phyloP scores from a whole-genome alignment of 768 basidiomycete species.

The Kwoniella newhampshirensis region DNA sequence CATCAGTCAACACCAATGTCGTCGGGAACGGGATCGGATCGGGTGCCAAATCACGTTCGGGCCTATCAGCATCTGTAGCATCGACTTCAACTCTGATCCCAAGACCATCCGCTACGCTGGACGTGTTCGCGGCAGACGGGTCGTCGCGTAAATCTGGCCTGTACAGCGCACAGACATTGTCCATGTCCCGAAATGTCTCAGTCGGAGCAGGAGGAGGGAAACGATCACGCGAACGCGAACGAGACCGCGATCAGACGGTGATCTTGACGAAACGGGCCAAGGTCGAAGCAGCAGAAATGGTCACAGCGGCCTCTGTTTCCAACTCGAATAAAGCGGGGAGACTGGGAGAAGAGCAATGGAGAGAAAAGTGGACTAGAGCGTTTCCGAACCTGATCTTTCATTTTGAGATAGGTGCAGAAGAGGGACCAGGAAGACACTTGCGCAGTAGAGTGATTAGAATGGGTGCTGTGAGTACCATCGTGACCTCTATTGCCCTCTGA shows the following conservation, averaged over 20 bases:
- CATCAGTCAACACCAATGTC: constrained; percentile 12
- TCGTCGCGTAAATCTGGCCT: background rate
- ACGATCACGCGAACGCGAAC: constrained; percentile 9
- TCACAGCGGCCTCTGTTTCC: background rate
- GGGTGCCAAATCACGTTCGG: too few species aligned
- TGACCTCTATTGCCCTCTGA: background rate
- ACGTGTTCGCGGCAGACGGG: constrained; percentile 32
- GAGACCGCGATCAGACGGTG: background rate
- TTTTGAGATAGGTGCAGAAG: constrained; percentile 65
- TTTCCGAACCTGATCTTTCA: constrained; percentile 84
- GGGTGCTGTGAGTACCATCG: constrained; percentile 65
- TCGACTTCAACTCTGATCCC: constrained; percentile 22
- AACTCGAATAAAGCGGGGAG: background rate
- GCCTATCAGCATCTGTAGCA: background rate
- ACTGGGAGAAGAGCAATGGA: constrained; percentile 64
- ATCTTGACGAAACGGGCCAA: constrained; percentile 9
- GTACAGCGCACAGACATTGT: too few species aligned
- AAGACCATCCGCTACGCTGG: constrained; percentile 27
- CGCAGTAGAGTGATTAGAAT: constrained; percentile 65
- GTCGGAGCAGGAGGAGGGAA: too few species aligned
- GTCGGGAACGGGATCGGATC: background rate
- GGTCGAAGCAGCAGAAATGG: constrained; percentile 6
- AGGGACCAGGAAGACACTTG: constrained; percentile 55
- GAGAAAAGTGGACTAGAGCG: constrained; percentile 75
- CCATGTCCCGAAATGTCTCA: too few species aligned